These are phyloP conservation scores for Eutrema yunnanense DNA, from an alignment of 345 rosid species.

Conservation along the genomic window DNA sequence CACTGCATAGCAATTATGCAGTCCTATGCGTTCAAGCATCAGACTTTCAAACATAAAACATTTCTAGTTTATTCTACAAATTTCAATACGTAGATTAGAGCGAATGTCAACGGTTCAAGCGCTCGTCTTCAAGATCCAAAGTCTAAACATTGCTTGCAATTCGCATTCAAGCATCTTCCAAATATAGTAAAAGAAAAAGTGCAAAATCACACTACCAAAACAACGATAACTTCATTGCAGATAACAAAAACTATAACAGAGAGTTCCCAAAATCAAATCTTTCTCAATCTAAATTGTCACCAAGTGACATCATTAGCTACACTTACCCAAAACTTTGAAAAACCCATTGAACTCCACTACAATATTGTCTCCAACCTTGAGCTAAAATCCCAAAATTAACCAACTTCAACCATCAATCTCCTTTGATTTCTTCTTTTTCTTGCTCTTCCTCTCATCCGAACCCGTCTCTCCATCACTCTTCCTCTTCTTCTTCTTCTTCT, in stretches of 20 bases:
- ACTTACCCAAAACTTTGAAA: not conserved
- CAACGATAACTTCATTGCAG: conserved; percentile 12
- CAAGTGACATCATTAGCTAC: not conserved
- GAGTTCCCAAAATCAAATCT: conserved; percentile 19
- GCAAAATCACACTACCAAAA: not conserved
- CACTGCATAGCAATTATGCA: not conserved
- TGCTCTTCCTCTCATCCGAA: conserved; percentile 29
- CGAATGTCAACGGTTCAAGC: not conserved
- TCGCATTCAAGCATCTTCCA: not conserved
- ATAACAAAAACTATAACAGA: conserved; percentile 1
- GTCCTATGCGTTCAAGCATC: not conserved
- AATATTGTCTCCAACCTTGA: conserved; percentile 2
- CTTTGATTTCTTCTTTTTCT: conserved; percentile 38
- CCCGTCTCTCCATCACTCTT: conserved; percentile 4
- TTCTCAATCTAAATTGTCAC: conserved; percentile 2
- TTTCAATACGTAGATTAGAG: not conserved
- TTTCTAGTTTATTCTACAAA: not conserved
- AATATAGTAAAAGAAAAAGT: not conserved
- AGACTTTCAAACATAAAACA: conserved; percentile 6
- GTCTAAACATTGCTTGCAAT: not conserved
- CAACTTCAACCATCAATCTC: conserved; percentile 19
- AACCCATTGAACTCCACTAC: not conserved
- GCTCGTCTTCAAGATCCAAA: conserved; percentile 1
- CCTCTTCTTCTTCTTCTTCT: not conserved
- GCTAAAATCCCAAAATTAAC: conserved; percentile 2